Evolutionary conservation across 441 rosid species (phyloP).

Genomic region (Erodium trifolium): DNA sequence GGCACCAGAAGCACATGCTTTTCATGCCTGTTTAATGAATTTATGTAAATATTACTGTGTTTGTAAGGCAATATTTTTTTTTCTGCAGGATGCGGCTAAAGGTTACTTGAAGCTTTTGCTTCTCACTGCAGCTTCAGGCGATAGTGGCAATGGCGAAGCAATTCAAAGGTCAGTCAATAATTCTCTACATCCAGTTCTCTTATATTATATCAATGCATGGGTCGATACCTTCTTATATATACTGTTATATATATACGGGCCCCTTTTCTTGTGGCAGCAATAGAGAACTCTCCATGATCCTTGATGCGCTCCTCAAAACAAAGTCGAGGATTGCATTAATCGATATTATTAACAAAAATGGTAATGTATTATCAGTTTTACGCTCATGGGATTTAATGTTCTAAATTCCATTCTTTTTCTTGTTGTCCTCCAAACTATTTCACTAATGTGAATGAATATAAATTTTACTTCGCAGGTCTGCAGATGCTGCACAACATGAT

Average conservation of each 20-base stretch:
- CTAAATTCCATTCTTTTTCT: neutral
- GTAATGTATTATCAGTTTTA: conserved; percentile 35
- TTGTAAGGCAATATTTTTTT: conserved; percentile 10
- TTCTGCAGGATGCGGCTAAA: conserved; percentile 73
- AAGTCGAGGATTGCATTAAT: conserved; percentile 66
- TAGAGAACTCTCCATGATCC: conserved; percentile 97
- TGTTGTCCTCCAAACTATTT: neutral
- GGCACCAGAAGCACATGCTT: conserved; percentile 2
- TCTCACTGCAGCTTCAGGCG: conserved; percentile 89
- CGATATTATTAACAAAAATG: conserved; percentile 89
- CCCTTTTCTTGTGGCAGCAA: conserved; percentile 51
- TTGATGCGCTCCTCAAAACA: conserved; percentile 93
- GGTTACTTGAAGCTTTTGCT: conserved; percentile 93
- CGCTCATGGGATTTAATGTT: conserved; percentile 11
- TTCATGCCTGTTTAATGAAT: neutral
- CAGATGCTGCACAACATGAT: conserved; percentile 94
- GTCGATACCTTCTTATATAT: neutral
- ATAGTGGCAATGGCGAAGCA: conserved; percentile 71
- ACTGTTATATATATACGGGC: neutral
- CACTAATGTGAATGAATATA: conserved; percentile 13
- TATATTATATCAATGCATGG: neutral
- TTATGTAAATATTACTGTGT: neutral
- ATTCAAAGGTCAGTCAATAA: conserved; percentile 61
- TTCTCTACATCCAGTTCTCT: conserved; percentile 1
- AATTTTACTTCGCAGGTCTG: conserved; percentile 50